Evolutionary conservation across 129 eudicot species (phyloP).

Genomic region (Artemisia annua): DNA sequence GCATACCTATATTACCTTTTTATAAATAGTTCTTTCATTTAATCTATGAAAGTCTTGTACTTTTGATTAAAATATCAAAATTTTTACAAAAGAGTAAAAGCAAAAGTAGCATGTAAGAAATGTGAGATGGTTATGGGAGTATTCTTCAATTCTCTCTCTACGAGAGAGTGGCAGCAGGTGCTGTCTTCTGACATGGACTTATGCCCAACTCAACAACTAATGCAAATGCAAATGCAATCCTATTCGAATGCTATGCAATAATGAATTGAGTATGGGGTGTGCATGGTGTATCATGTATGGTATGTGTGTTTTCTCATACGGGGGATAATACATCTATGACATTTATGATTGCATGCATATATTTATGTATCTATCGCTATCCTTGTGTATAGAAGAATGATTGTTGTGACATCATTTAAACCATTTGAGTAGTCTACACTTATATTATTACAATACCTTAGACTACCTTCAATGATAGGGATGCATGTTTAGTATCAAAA

Average conservation of each 20-base stretch:
- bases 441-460: no score
- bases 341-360: not conserved
- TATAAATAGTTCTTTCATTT: not conserved
- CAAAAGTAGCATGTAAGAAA: conserved; percentile 29
- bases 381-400: no score
- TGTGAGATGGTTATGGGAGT: conserved; percentile 36
- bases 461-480: no score
- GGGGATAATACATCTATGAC: not conserved
- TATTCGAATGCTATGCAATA: no score
- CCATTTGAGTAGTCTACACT: no score
- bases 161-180: conserved; percentile 31
- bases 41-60: not conserved
- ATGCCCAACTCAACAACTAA: conserved; percentile 14
- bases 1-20: no score
- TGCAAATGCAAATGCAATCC: conserved; percentile 20
- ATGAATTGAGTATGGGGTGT: conserved; percentile 31
- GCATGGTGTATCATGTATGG: conserved; percentile 13
- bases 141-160: conserved; percentile 17
- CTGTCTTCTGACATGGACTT: conserved; percentile 37
- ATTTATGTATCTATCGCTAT: no score
- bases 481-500: no score
- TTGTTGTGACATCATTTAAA: no score
- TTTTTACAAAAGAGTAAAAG: not conserved
- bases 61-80: not conserved
- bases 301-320: not conserved